phyloP scores from a whole-genome alignment of 2,329 filamentous ascomycete species.

The Calonectria honghensis region DNA sequence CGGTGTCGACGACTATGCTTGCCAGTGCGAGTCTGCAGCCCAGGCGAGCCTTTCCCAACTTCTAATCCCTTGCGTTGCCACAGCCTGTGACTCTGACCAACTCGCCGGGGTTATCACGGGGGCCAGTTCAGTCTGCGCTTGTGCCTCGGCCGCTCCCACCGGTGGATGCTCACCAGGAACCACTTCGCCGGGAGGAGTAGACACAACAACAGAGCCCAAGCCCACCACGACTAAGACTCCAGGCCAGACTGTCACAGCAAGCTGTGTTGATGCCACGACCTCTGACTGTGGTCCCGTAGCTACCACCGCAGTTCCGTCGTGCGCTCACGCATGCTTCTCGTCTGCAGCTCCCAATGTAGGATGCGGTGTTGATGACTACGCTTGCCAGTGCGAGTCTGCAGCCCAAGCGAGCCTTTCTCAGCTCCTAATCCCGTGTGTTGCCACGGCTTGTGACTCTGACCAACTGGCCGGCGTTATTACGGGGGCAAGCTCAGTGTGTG shows the following conservation, averaged over 20 bases:
- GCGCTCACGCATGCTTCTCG: conserved; percentile 55
- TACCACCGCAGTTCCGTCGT: conserved; percentile 52
- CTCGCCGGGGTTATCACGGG: conserved; percentile 13
- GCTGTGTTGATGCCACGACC: conserved; percentile 40
- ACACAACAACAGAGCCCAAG: background rate
- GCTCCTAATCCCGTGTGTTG: conserved; percentile 56
- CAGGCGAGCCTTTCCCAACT: conserved; percentile 50
- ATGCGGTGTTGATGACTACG: conserved; percentile 54
- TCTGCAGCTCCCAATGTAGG: conserved; percentile 52
- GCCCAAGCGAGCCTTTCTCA: conserved; percentile 50
- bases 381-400: conserved; percentile 54
- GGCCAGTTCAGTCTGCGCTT: conserved; percentile 32
- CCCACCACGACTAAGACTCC: conserved; percentile 18
- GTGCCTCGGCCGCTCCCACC: conserved; percentile 24
- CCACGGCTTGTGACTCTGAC: conserved; percentile 50
- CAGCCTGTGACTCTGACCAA: conserved; percentile 47
- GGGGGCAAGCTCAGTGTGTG: conserved; percentile 53
- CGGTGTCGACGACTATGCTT: conserved; percentile 53
- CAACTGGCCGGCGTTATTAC: conserved; percentile 53
- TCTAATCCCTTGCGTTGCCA: conserved; percentile 56
- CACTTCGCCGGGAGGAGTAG: conserved; percentile 15
- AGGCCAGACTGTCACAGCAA: conserved; percentile 6
- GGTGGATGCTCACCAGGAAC: conserved; percentile 12
- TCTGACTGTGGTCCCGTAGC: conserved; percentile 53
- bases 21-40: conserved; percentile 54